Base-by-base conservation (phyloP, 1,139 yeast genomes). In the Candida sojae region DNA sequence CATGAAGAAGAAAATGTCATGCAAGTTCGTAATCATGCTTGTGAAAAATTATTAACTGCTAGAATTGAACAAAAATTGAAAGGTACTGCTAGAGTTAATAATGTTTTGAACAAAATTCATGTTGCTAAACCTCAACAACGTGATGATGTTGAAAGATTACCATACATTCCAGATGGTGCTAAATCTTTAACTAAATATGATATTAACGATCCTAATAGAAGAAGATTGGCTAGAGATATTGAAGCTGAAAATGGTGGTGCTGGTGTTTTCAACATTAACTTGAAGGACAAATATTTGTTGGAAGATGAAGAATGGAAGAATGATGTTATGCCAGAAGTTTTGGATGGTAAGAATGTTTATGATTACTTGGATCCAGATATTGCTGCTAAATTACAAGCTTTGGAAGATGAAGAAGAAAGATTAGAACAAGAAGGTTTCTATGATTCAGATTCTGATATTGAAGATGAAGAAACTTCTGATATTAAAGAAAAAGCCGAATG, bases 221-320 rank as follows among this genome's bases (percentile, higher is more conserved):
- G 93, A 63, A 78, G 65, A 57, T 79, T 93, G 63, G 91, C 96
- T 39, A 83, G 89, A 63, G 99, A 93, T 63, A 77, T 91, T 55
- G 99, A 93, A 73, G 86, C 80, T 42, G 97, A 88, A 67, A 90
- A 93, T 61, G 99, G 99, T 64, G 99, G 99, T 66, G 97, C 99
- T 30, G 99, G 99, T 79, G 99, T 93, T 36, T 93, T 75, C 78
- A 93, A 91, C 73, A 83, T 93, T 62, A 90, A 95, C 74, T 79
- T 92, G 73, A 89, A 91, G 71, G 98, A 92, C 62, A 87, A 86
- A 61, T 93, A 93, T 71, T 61, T 93, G 53, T 78, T 93, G 58
- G 99, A 93, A 58, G 95, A 95, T 64, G 98, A 92, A 42, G 96
- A 89, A 54, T 93, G 99, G 99, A 93, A 93, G 81, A 83, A 90